phyloP scores from a whole-genome alignment of 768 basidiomycete species.

The Lactifluus volemus region DNA sequence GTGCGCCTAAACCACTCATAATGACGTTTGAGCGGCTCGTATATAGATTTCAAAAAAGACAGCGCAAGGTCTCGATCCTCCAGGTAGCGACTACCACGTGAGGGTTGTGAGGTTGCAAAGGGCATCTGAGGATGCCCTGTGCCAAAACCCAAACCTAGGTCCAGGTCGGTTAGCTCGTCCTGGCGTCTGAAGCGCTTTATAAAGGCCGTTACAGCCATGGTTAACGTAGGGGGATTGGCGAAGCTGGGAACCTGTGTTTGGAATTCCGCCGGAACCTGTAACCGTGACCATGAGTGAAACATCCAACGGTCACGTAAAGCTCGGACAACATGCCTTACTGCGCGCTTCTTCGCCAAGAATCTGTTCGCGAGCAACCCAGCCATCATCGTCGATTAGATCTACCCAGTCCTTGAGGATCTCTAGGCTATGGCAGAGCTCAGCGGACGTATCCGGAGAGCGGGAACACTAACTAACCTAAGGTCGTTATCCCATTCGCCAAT shows the following conservation, averaged over 20 bases:
- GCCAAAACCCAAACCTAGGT: constrained; percentile 59
- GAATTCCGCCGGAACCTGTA: constrained; percentile 80
- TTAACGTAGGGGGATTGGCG: constrained; percentile 91
- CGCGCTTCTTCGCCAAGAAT: constrained; percentile 95
- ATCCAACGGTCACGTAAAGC: not conserved
- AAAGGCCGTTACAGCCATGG: constrained; percentile 89
- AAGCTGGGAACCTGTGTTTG: constrained; percentile 89
- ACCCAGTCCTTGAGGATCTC: constrained; percentile 91
- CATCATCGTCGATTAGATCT: constrained; percentile 81
- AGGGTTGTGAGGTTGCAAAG: constrained; percentile 25
- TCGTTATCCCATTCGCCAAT: constrained; percentile 93
- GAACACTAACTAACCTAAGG: constrained; percentile 43
- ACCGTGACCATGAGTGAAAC: not conserved
- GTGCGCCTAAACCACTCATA: constrained; percentile 96
- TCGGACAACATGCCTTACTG: constrained; percentile 54
- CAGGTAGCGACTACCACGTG: constrained; percentile 34
- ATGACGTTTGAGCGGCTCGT: constrained; percentile 76
- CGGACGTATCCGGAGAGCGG: not conserved
- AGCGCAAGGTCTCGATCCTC: constrained; percentile 53
- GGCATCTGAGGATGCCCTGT: constrained; percentile 45
- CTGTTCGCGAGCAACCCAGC: constrained; percentile 95
- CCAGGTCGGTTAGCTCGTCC: constrained; percentile 42
- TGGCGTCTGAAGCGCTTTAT: constrained; percentile 59
- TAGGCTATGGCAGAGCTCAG: constrained; percentile 38
- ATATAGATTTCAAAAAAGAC: constrained; percentile 70